Percentiles rank a stretch among this genome's conserved stretches.
phyloP scores from a whole-genome alignment of 2,329 filamentous ascomycete genomes.

The Aphanoascus verrucosus region DNA sequence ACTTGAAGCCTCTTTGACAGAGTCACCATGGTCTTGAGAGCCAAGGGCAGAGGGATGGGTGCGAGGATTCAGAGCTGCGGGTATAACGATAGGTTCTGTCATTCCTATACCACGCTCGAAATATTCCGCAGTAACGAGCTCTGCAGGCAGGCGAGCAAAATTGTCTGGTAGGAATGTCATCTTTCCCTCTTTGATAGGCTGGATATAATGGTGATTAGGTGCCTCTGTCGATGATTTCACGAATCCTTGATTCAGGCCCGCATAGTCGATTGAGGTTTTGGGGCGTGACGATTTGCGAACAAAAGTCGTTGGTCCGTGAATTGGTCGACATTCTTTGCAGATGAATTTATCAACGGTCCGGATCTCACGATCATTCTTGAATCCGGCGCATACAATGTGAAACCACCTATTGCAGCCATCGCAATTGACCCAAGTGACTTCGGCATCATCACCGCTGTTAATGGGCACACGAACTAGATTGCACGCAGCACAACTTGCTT shows the following conservation, averaged over 20 bases:
- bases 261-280: slow-evolving; percentile 57
- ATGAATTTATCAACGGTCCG: slow-evolving; percentile 59
- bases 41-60: slow-evolving; percentile 29
- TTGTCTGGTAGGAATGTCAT: slow-evolving; percentile 51
- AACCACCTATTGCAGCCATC: slow-evolving; percentile 60
- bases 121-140: slow-evolving; percentile 52
- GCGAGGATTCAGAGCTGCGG: slow-evolving; percentile 49
- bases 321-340: slow-evolving; percentile 49
- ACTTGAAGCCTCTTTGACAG: slow-evolving; percentile 28
- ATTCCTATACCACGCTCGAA: slow-evolving; percentile 54
- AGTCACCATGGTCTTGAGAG: slow-evolving; percentile 20
- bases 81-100: slow-evolving; percentile 56
- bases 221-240: slow-evolving; percentile 55
- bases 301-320: slow-evolving; percentile 54
- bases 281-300: slow-evolving; percentile 56
- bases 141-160: slow-evolving; percentile 54
- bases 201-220: slow-evolving; percentile 57
- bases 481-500: slow-evolving; percentile 48
- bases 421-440: slow-evolving; percentile 53
- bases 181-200: slow-evolving; percentile 54
- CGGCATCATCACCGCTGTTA: slow-evolving; percentile 42
- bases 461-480: slow-evolving; percentile 44
- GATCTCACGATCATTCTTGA: slow-evolving; percentile 53
- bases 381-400: slow-evolving; percentile 56
- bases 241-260: slow-evolving; percentile 55